Evolutionary conservation across 805 yeast genomes (phyloP).

Genomic region (Lipomyces anomalus): DNA sequence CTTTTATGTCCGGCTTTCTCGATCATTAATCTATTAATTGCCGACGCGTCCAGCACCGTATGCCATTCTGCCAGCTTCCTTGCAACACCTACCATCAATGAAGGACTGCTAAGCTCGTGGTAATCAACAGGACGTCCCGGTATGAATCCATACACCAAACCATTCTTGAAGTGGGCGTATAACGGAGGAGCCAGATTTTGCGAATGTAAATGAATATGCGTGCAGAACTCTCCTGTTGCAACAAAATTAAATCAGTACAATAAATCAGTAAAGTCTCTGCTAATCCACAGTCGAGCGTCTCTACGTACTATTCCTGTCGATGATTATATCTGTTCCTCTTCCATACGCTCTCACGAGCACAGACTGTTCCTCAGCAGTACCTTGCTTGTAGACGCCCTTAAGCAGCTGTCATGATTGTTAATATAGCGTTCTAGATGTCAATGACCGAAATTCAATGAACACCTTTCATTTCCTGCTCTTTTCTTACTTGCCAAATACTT

Average conservation of each 20-base stretch:
- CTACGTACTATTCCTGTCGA: slow-evolving; percentile 56
- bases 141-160: slow-evolving; percentile 63
- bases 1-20: slow-evolving; percentile 36
- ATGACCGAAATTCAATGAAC: not conserved
- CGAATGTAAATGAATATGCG: slow-evolving; percentile 57
- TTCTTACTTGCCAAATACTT: not conserved
- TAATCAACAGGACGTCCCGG: slow-evolving; percentile 58
- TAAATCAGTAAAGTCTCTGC: not conserved
- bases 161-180: slow-evolving; percentile 63
- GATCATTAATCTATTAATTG: slow-evolving; percentile 37
- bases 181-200: slow-evolving; percentile 62
- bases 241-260: not conserved
- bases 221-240: slow-evolving; percentile 48
- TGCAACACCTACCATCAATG: slow-evolving; percentile 54
- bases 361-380: slow-evolving; percentile 6
- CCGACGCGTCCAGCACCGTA: slow-evolving; percentile 40
- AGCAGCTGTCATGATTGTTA: slow-evolving; percentile 8
- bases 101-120: slow-evolving; percentile 45
- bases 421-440: not conserved
- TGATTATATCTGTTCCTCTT: slow-evolving; percentile 62
- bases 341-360: slow-evolving; percentile 65
- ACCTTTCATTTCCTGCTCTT: not conserved
- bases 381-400: slow-evolving; percentile 7
- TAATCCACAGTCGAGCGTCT: not conserved
- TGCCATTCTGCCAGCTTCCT: slow-evolving; percentile 71